Base-by-base conservation (phyloP, 2,329 filamentous ascomycete genomes). In the Akanthomyces lecanii region DNA sequence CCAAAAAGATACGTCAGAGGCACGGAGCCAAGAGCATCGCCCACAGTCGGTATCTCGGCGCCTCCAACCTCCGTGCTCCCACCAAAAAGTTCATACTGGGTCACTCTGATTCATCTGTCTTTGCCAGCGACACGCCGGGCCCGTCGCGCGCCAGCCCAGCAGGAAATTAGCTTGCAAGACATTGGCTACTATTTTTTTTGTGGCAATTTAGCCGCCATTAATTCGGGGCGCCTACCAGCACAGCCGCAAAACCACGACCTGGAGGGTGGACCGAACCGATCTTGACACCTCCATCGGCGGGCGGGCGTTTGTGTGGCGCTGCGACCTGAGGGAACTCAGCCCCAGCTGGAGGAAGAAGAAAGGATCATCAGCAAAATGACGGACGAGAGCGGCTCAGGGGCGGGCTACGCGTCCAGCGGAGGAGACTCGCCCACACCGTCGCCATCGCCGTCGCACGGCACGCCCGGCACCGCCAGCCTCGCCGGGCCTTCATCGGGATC, bases 1-100 rank as follows among this genome's bases (percentile, higher is more conserved):
- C 14, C 38, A 40, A 36, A 40, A 7, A 40, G 11, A 2, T n/a
- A 48, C 21, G 25, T 30, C 47, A 21, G 47, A 25, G 47, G 23
- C 42, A 30, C 44, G 30, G 44, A 48, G 44, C 28, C 28, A 48
- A 33, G 23, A 48, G 25, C 44, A 21, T 21, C 21, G 21, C 21
- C 1, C n/a, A 47, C 40, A 25, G 40, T 61, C 59, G 59, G 59
- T 21, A 54, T 48, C 28, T 61, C 59, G 59, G 59, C 51, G 59
- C n/a, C 30, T 33, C 10, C 59, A 55, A 61, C 30, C 59, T 61
- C 59, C 59, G 59, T 61, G 36, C 58, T 61, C n/a, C 48, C 14
- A 42, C 16, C 3, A 44, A 51, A 53, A 30, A 44, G 16, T 36
- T 21, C 14, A 21, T 10, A 36, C 8, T 36, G 33, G 42, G 42